A percentile compares a stretch with the other conserved stretches of the same genome.
Conservation (phyloP, 2,329 filamentous ascomycete genomes). For the Dactylellina cionopaga region DNA sequence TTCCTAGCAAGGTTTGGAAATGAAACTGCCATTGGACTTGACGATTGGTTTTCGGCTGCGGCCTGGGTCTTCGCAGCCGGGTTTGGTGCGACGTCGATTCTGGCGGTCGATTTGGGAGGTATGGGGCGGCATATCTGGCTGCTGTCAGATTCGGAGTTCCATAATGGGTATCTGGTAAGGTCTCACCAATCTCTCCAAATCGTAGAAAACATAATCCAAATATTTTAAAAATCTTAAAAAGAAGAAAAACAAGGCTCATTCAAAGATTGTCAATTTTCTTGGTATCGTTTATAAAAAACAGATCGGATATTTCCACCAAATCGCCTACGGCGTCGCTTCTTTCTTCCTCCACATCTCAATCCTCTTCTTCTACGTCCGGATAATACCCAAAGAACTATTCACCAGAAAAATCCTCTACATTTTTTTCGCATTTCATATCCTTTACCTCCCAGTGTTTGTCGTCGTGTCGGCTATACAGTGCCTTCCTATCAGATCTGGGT, state of each 20-base stretch:
- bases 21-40: constrained; percentile 21
- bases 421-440: constrained; percentile 34
- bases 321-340: constrained; percentile 30
- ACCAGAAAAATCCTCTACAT: constrained; percentile 27
- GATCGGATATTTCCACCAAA: constrained; percentile 48
- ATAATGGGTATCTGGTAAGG: constrained; percentile 17
- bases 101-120: constrained; percentile 6
- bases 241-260: too few relatives aligned
- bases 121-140: constrained; percentile 40
- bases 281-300: too few relatives aligned
- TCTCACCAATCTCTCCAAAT: background rate
- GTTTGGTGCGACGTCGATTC: constrained; percentile 20
- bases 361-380: constrained; percentile 39
- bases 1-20: constrained; percentile 34
- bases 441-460: constrained; percentile 22
- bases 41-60: constrained; percentile 35
- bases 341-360: constrained; percentile 45
- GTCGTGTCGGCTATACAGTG: constrained; percentile 27
- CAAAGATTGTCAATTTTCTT: too few relatives aligned
- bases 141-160: constrained; percentile 4
- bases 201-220: too few relatives aligned
- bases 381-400: constrained; percentile 29
- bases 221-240: too few relatives aligned
- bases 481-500: constrained; percentile 17
- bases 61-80: constrained; percentile 16